Conservation (phyloP, 139 green algal genomes). For the Pleodorina starrii region DNA sequence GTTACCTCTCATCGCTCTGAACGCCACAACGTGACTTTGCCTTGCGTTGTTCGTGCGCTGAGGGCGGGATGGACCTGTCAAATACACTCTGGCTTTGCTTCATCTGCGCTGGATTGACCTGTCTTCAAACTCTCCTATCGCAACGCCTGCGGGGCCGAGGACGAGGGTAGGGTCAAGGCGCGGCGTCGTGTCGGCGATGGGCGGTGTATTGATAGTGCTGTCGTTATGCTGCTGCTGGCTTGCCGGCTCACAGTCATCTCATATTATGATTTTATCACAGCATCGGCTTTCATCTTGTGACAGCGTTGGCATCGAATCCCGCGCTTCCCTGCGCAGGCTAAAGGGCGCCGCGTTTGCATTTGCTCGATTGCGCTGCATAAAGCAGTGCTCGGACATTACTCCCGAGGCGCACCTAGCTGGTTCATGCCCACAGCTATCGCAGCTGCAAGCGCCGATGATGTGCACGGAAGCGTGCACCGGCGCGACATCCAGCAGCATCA, state of each 20-base stretch:
- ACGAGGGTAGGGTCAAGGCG: not conserved
- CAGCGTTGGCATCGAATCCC: not conserved
- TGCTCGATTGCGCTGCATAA: not conserved
- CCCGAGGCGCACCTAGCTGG: not conserved
- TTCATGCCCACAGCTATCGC: not conserved
- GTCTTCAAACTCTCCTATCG: not conserved
- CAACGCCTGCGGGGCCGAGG: not conserved
- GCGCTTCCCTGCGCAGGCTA: not conserved
- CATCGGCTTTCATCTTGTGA: not conserved
- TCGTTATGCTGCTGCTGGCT: not conserved
- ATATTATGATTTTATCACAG: not conserved
- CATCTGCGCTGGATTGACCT: not conserved
- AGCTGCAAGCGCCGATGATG: not conserved
- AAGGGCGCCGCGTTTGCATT: not conserved
- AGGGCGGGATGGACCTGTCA: not conserved
- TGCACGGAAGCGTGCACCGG: too few species aligned
- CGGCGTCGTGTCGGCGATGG: not conserved
- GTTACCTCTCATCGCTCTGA: too few species aligned
- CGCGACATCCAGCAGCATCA: not conserved
- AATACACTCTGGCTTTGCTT: slow-evolving; percentile 9
- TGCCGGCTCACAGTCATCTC: not conserved
- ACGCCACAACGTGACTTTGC: too few species aligned
- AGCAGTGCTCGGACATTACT: not conserved
- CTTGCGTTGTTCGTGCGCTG: too few species aligned
- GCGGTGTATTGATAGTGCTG: not conserved